phyloP scores from a whole-genome alignment of 768 basidiomycete species.

The Phallus indusiatus region DNA sequence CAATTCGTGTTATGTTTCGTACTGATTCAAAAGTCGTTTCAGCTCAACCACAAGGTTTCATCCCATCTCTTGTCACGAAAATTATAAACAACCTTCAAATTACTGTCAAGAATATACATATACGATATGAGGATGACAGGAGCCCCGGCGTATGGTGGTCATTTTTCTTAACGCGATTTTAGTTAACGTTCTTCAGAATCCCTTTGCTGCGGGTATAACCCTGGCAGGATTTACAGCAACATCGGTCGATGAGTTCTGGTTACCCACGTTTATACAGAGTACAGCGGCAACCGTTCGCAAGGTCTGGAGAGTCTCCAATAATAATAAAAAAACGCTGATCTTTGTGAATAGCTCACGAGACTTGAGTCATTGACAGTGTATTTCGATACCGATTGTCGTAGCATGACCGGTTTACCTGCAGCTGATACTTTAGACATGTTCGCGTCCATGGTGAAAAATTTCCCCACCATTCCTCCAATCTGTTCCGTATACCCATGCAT shows the following conservation, averaged over 20 bases:
- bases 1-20: neutral
- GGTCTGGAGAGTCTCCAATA: conserved; percentile 28
- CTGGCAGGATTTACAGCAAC: conserved; percentile 79
- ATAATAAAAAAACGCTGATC: neutral
- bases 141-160: conserved; percentile 70
- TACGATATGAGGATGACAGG: conserved; percentile 91
- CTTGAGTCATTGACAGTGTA: conserved; percentile 84
- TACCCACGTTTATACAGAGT: conserved; percentile 87
- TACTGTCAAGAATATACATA: conserved; percentile 89
- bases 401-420: conserved; percentile 59
- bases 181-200: conserved; percentile 49
- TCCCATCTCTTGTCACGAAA: conserved; percentile 76
- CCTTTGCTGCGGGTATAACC: conserved; percentile 88
- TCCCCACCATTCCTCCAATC: neutral
- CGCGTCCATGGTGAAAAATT: conserved; percentile 51
- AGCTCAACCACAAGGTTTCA: conserved; percentile 72
- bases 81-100: conserved; percentile 95
- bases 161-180: neutral
- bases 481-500: neutral
- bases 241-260: conserved; percentile 84
- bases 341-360: conserved; percentile 55
- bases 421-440: conserved; percentile 66
- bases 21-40: conserved; percentile 21
- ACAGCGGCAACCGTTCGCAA: conserved; percentile 84
- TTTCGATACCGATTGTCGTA: conserved; percentile 86